Evolutionary conservation across 139 green algal genomes (phyloP).

Genomic region (Auxenochlorella pyrenoidosa): DNA sequence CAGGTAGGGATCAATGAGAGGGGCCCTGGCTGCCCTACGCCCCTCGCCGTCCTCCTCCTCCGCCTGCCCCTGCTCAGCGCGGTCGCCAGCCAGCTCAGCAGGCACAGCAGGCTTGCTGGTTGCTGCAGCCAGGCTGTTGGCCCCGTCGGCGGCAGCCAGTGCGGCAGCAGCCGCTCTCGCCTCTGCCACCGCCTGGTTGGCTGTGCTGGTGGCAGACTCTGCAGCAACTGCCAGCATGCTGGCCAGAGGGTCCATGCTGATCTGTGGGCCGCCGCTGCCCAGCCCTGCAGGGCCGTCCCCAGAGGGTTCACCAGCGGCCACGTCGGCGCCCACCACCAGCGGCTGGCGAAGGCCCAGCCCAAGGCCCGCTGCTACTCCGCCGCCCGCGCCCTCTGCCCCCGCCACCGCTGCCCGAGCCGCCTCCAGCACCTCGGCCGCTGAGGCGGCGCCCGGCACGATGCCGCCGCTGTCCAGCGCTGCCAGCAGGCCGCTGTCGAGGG

Average conservation of each 20-base stretch:
- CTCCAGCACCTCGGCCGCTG: slow-evolving; percentile 3
- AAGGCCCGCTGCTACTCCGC: neutral
- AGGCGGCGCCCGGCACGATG: neutral
- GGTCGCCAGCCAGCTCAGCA: neutral
- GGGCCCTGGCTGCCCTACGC: neutral
- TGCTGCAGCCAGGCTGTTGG: neutral
- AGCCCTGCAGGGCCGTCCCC: neutral
- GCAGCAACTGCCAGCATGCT: neutral
- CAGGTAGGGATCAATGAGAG: slow-evolving; percentile 3
- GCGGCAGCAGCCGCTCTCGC: neutral
- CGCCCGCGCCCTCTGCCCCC: neutral
- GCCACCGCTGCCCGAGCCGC: neutral
- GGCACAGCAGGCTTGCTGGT: neutral
- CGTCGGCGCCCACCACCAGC: neutral
- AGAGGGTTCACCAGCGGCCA: neutral
- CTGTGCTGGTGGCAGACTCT: neutral
- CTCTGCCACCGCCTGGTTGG: neutral
- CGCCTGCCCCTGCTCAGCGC: neutral
- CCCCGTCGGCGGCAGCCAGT: neutral
- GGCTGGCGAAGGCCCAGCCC: too few relatives aligned
- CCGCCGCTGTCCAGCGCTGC: neutral
- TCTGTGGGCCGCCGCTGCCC: neutral
- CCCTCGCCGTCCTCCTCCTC: neutral
- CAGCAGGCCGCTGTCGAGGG: slow-evolving; percentile 13
- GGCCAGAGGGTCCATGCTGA: slow-evolving; percentile 8